phyloP scores from a whole-genome alignment of 208 protist species.

The Borovskyia barvae region DNA sequence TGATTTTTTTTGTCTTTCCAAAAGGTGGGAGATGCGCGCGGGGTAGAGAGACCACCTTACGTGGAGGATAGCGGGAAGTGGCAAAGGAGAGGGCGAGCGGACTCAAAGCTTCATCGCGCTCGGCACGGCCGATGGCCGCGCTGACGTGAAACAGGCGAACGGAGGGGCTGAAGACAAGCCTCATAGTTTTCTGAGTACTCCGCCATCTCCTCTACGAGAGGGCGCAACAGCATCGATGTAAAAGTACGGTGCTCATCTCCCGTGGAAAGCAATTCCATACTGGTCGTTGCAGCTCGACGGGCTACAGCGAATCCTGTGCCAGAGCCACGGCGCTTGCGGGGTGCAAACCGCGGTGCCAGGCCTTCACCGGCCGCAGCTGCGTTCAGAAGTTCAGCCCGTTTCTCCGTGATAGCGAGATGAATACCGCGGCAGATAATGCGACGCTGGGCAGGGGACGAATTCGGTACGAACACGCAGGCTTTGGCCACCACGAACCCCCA shows the following conservation, averaged over 20 bases:
- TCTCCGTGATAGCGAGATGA: slow-evolving; percentile 41
- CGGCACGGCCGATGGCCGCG: not conserved
- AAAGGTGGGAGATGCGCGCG: not conserved
- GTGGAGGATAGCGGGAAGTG: no score
- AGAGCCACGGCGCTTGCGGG: no score
- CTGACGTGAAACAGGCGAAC: not conserved
- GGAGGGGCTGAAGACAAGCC: slow-evolving; percentile 17
- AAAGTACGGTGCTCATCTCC: no score
- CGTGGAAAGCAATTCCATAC: no score
- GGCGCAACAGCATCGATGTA: no score
- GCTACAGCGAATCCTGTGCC: no score
- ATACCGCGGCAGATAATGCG: slow-evolving; percentile 43
- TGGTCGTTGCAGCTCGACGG: no score
- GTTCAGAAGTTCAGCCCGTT: slow-evolving; percentile 30
- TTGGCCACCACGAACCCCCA: slow-evolving; percentile 80
- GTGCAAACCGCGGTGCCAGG: slow-evolving; percentile 3
- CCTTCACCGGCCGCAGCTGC: not conserved
- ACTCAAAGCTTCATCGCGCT: no score
- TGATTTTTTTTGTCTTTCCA: not conserved
- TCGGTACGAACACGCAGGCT: slow-evolving; percentile 74
- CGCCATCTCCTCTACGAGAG: slow-evolving; percentile 61
- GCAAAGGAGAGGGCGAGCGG: no score
- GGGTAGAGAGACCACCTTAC: no score
- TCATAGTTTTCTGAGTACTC: slow-evolving; percentile 54
- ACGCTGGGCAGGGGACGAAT: slow-evolving; percentile 37